These are phyloP conservation scores for Apiospora sp. DNA, from an alignment of 2,329 filamentous ascomycete genomes.

Conservation along the genomic window DNA sequence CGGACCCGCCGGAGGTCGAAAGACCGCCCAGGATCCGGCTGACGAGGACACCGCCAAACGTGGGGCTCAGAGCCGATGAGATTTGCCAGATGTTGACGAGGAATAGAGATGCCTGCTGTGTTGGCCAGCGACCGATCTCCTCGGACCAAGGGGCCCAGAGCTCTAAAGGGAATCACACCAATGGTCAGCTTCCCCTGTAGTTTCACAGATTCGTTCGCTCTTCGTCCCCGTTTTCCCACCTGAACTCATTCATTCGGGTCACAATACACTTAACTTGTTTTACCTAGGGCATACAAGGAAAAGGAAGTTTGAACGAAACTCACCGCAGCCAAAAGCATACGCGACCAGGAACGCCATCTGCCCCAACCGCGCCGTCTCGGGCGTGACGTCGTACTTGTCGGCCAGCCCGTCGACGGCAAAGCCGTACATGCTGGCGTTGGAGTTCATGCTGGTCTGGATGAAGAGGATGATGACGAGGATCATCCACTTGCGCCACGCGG, in stretches of 20 bases:
- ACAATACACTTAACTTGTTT: neutral
- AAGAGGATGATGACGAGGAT: constrained; percentile 59
- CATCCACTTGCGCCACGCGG: constrained; percentile 59
- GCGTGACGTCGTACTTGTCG: constrained; percentile 54
- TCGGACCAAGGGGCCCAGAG: constrained; percentile 65
- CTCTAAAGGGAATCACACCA: constrained; percentile 40
- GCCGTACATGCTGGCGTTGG: constrained; percentile 61
- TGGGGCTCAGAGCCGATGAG: constrained; percentile 51
- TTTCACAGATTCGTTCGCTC: neutral
- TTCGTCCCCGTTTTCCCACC: neutral
- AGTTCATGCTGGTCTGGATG: constrained; percentile 64
- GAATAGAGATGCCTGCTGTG: constrained; percentile 58
- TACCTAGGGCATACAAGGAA: neutral
- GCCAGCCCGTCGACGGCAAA: constrained; percentile 56
- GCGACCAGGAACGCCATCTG: constrained; percentile 58
- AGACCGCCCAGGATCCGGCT: constrained; percentile 58
- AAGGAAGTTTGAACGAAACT: neutral
- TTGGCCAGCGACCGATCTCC: constrained; percentile 59
- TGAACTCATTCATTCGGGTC: neutral
- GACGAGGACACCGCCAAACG: constrained; percentile 51
- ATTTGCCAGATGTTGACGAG: constrained; percentile 63
- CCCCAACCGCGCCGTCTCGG: constrained; percentile 54
- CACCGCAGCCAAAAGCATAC: constrained; percentile 55
- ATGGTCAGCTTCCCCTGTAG: neutral
- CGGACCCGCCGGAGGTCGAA: constrained; percentile 69